Evolutionary conservation across 2,329 filamentous ascomycete species (phyloP), one percentile per base, ranked within the genome.

Genomic region (Neonectria coccinea): DNA sequence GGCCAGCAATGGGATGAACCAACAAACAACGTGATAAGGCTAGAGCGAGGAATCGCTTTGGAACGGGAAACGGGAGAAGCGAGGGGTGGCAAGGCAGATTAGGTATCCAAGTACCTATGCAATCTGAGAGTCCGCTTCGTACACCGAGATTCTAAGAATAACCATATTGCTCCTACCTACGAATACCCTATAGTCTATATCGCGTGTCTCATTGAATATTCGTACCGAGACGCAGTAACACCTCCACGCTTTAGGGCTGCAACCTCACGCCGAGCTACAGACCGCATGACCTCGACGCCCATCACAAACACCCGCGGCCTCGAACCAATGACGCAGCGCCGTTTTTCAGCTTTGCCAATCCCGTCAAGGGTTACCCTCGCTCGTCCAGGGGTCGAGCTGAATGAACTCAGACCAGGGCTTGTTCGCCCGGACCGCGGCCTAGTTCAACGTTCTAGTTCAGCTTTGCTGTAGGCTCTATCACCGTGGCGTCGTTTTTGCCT

Each of bases 301-400:
- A 29, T 14, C 42, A 25, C 20, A 12, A 12, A 2, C 10, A 22
- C 10, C 47, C 7, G 27, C 47, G 22, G 4, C 16, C 12, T 39
- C 16, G 27, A 16, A 50, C 47, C 47, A 50, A 50, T 50, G 47
- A 12, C 47, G 20, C 12, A 18, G 25, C 47, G 25, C 16, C 14
- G 14, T n/a, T 4, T 16, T 16, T 27, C 47, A 50, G n/a, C 47
- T n/a, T 18, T 4, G 47, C 29, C 25, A 7, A 14, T 7, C 20
- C 10, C 20, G 11, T 18, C 42, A 22, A 20, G 42, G 42, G 27
- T 9, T 25, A 48, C 29, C 45, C n/a, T 18, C 58, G 18, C 44
- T 22, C n/a, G 20, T n/a, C 47, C 4, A 18, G 47, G 47, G 47
- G 27, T 56, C 18, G 33, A 61, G 58, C 52, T 56, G 51, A 61